Conservation (phyloP, 805 yeast species). For the Wickerhamiella sorbophila region DNA sequence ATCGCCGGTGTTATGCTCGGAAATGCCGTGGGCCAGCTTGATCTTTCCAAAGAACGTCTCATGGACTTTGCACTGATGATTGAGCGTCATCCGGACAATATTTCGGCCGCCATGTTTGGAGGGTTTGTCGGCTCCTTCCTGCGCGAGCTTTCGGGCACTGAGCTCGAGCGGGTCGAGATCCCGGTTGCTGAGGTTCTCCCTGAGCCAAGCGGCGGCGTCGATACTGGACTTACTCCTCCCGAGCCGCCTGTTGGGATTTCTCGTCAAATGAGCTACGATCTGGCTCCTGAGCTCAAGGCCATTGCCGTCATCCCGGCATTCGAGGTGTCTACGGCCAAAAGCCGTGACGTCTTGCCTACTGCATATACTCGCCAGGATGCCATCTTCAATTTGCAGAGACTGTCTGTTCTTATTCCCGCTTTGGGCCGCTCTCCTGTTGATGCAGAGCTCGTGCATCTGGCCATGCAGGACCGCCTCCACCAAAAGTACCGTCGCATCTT, state of each 20-base stretch:
- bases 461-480: constrained; percentile 94
- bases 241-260: constrained; percentile 79
- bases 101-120: constrained; percentile 98
- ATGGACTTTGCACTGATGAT: constrained; percentile 92
- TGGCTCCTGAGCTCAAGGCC: constrained; percentile 74
- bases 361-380: constrained; percentile 68
- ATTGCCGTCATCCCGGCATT: constrained; percentile 86
- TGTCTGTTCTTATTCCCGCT: constrained; percentile 86
- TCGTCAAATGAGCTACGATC: constrained; percentile 71
- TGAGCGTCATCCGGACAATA: constrained; percentile 96
- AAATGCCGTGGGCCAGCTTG: constrained; percentile 63
- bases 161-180: constrained; percentile 59
- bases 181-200: constrained; percentile 80
- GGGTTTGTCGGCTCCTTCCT: constrained; percentile 94
- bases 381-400: constrained; percentile 83
- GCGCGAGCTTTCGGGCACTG: constrained; percentile 61
- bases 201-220: constrained; percentile 54
- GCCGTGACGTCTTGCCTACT: constrained; percentile 79
- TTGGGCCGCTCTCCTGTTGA: constrained; percentile 75
- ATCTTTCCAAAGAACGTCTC: constrained; percentile 64
- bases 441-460: constrained; percentile 69
- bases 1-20: constrained; percentile 93
- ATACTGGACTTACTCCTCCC: constrained; percentile 56
- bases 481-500: constrained; percentile 91
- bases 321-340: constrained; percentile 83